Evolutionary conservation across 345 rosid species (phyloP), one percentile per base, ranked within the genome.

Genomic region (Populus deltoides): DNA sequence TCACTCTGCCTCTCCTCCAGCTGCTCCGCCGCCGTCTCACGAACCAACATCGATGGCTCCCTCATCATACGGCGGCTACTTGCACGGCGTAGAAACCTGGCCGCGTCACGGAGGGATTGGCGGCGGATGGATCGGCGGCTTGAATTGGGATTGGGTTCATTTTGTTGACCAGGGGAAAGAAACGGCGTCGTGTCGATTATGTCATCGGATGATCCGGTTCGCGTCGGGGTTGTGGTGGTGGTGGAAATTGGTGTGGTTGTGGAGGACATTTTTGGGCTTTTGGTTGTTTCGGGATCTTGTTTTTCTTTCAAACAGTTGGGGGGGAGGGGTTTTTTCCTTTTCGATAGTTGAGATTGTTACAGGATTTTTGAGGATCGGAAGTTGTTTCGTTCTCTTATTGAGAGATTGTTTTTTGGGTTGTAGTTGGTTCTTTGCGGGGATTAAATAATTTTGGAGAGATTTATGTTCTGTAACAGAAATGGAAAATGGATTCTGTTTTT

Each of bases 1-100:
- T 93, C 99, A 83, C 94, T 93, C 91, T 93, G 99, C 49, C 97
- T 90, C 82, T 92, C 98, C 88, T 95, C 99, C 38, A 95, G 88
- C 86, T 95, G 97, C 90, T 95, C 98, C 27, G 98, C 97, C 0
- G 99, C 98, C 22, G 98, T 55, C 90, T 95, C 99, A 45, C 98
- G 88, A 47, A 95, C 99, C 57, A 91, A 69, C 97, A 95, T 88
- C 75, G 98, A 95, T 20, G 98, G 98, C 82, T 95, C 99, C 70
- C 97, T 86, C 90, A 93, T 89, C 94, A 92, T 84, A 63, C 88
- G 88, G 27, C 97, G 90, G 76, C 98, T 90, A 90, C 98, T 93
- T 71, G 99, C 98, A 29, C 90, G 92, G 39, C 97, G 89, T 12
- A 95, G 86, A 85, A 95, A 87, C 82, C 98, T 81, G 67, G 94